Evolutionary conservation across 2,329 filamentous ascomycete species (phyloP), one percentile per base, ranked within the genome.

Genomic region (Neocucurbitaria cava): DNA sequence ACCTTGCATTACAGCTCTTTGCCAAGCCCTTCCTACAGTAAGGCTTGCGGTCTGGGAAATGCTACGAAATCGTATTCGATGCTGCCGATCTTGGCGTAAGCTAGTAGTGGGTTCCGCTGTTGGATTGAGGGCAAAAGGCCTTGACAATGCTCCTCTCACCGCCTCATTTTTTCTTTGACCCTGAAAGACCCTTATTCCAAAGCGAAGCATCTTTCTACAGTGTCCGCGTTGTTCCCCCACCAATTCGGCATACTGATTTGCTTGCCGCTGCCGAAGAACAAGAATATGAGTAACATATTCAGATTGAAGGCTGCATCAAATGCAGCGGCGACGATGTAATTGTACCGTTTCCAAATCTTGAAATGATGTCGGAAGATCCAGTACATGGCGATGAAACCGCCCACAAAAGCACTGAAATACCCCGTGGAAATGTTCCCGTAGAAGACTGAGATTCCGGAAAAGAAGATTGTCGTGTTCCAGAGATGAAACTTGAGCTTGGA

Each of bases 291-390:
- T 55, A 88, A 61, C 79, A 87, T 80, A 58, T 86, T 85, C 18
- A 87, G 74, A 66, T 87, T 87, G 66, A 85, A 87, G 0, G 83
- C 85, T 0, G 85, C 84, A 68, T 87, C 85, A 61, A 87, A 84
- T 1, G 85, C 85, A 1, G 85, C 85, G 0, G 84, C 85, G 15
- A 87, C 68, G 30, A 87, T 80, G 60, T 86, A 87, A 58, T 86
- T 87, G 70, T 86, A 87, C 15, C 81, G 73, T 43, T 83, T 81
- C 84, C 85, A 87, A 7, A 85, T 71, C 49, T 83, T 77, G 52
- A 85, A 86, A 13, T 82, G 76, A 28, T 82, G 78, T 0, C 84
- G 74, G 56, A 84, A 87, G 4, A 81, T 80, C 78, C 81, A 85
- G 67, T 78, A 85, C 82, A 87, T 87, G 52, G 85, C 82, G 31